Conservation (phyloP, 2,329 filamentous ascomycete genomes). For the Diaporthe vaccinii region DNA sequence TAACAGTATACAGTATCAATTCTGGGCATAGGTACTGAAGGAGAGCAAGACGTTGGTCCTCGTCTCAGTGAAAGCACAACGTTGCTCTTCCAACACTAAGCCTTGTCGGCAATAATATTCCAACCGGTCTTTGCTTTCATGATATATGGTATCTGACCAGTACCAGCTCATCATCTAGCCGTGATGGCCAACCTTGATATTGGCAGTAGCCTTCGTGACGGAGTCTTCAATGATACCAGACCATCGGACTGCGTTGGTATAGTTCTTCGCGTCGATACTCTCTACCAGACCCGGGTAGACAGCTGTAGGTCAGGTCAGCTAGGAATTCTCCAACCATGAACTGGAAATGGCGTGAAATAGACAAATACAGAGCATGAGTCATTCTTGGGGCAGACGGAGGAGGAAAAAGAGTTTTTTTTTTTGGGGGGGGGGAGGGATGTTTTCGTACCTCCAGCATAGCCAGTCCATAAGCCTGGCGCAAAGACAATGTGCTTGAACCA, state of each 20-base stretch:
- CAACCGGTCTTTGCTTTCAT: not conserved
- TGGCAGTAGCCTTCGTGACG: constrained; percentile 50
- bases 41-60: not conserved
- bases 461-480: constrained; percentile 91
- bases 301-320: constrained; percentile 53
- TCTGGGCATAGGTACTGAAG: not conserved
- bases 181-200: constrained; percentile 41
- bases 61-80: not conserved
- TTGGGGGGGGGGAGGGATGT: not conserved
- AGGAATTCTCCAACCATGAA: not conserved
- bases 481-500: constrained; percentile 99
- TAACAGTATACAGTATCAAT: not conserved
- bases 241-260: constrained; percentile 70
- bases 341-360: not conserved
- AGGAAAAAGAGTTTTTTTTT: not conserved
- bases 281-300: constrained; percentile 75
- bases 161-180: not conserved
- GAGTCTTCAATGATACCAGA: constrained; percentile 68
- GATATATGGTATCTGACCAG: not conserved
- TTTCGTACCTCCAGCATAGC: constrained; percentile 81
- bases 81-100: not conserved
- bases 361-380: constrained; percentile 88
- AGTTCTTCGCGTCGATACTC: constrained; percentile 72
- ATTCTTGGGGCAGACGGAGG: constrained; percentile 65
- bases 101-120: not conserved